Base-by-base conservation (phyloP, 2,329 filamentous ascomycete species). In the Aspergillus ochraceus region DNA sequence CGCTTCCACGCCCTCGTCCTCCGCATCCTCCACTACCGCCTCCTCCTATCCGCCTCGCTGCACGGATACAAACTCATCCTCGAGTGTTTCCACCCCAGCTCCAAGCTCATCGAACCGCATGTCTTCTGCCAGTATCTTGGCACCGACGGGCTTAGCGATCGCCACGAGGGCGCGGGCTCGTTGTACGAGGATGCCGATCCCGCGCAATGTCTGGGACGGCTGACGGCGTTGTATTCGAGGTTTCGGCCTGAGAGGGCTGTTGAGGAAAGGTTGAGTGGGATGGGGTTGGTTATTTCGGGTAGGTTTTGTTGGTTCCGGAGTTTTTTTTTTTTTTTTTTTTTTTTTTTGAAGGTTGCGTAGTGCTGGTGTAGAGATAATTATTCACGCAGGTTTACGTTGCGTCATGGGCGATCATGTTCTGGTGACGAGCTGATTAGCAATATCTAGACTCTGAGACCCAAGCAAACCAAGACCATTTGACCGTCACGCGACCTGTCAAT, bases 11-110 rank as follows among this genome's bases (percentile, higher is more conserved):
- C 80, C 46, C 70, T 90, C 46, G 81, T 89, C 58, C 76, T 87
- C 4, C 84, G 85, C 26, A 83, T 91, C 49, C 76, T 92, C 8
- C 85, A 90, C 63, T 81, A 83, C 52, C 87, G 90, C 36, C 80
- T 92, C 2, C 76, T 88, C 51, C 73, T 82, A 20, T 85, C 86
- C 20, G 82, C 86, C 4, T 77, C 83, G 3, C 76, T 89, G 8
- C 76, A 83, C 42, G 83, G 86, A 42, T 85, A 91, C 69, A 84
- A 87, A 56, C 76, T 95, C 45, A 85, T 93, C 42, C 84, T 96
- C 47, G 90, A 94, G 77, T 91, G 89, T 72, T 93, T 90, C 70
- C 90, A 90, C 64, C 91, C 90, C 0, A 86, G 82, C 63, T 86
- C 84, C 24, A 88, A 88, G 73, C 80, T 89, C 53, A 87, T 84